Percentiles rank a stretch among this genome's conserved stretches.
Evolutionary conservation across 768 basidiomycete species (phyloP).

Genomic region (Leccinellum rugosiceps): DNA sequence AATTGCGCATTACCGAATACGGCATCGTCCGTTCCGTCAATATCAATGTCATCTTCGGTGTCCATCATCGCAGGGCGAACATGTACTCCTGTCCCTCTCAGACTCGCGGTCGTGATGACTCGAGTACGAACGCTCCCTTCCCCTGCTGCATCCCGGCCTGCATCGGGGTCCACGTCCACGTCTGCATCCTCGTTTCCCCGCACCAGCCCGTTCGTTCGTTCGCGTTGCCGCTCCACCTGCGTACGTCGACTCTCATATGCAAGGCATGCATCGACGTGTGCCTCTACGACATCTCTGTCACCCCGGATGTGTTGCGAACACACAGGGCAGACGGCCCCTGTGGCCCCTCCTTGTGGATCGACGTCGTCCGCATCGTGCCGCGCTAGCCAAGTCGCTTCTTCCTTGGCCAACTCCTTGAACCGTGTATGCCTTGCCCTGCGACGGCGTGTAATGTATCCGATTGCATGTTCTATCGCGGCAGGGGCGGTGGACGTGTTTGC

Average conservation of each 20-base stretch:
- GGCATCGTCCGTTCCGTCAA: slow-evolving; percentile 72
- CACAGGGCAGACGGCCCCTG: slow-evolving; percentile 64
- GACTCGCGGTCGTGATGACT: slow-evolving; percentile 34
- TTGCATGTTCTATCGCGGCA: slow-evolving; percentile 46
- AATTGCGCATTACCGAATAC: slow-evolving; percentile 73
- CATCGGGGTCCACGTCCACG: slow-evolving; percentile 31
- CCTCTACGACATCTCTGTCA: slow-evolving; percentile 70
- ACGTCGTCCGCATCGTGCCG: slow-evolving; percentile 24
- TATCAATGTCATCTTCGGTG: slow-evolving; percentile 76
- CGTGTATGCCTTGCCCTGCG: slow-evolving; percentile 67
- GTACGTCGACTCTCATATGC: slow-evolving; percentile 48
- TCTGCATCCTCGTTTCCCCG: slow-evolving; percentile 33
- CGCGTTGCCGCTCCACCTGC: slow-evolving; percentile 31
- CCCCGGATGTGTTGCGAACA: slow-evolving; percentile 57
- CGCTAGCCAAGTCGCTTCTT: slow-evolving; percentile 43
- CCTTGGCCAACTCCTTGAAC: slow-evolving; percentile 63
- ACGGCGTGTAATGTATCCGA: slow-evolving; percentile 62
- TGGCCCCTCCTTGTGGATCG: slow-evolving; percentile 35
- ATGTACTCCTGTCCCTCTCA: slow-evolving; percentile 66
- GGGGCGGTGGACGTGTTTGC: slow-evolving; percentile 23
- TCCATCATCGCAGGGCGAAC: slow-evolving; percentile 57
- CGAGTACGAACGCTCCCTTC: slow-evolving; percentile 41
- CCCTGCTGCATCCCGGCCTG: slow-evolving; percentile 37
- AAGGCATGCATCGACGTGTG: slow-evolving; percentile 80
- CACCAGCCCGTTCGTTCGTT: slow-evolving; percentile 24